A percentile compares a stretch with the other conserved stretches of the same genome.
Conservation (phyloP, 768 basidiomycete species). For the Trametes punicea region DNA sequence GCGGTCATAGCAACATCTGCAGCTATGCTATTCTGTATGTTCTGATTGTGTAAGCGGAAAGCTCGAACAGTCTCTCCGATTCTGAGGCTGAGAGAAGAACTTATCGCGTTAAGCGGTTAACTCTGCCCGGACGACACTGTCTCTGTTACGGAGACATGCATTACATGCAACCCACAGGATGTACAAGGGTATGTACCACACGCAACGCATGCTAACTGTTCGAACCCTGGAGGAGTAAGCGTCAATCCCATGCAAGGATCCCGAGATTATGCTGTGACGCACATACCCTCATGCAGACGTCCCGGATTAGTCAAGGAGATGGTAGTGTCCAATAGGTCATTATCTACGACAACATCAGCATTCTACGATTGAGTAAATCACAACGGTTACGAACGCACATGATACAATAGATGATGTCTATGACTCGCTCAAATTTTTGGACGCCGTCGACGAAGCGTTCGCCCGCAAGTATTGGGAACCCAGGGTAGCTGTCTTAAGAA, state of each 20-base stretch:
- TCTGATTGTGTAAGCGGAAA: not conserved
- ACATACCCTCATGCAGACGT: slow-evolving; percentile 1
- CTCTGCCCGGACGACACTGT: not conserved
- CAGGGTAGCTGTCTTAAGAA: not conserved
- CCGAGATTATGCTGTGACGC: not conserved
- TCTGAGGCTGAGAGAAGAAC: too few relatives aligned
- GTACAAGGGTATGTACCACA: slow-evolving; percentile 8
- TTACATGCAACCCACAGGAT: not conserved
- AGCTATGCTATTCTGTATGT: too few relatives aligned
- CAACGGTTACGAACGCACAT: not conserved
- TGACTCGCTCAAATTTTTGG: not conserved
- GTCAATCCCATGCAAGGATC: too few relatives aligned
- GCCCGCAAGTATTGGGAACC: not conserved
- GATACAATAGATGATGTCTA: slow-evolving; percentile 13
- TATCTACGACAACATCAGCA: not conserved
- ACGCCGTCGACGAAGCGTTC: not conserved
- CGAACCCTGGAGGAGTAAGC: too few relatives aligned
- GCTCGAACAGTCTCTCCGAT: too few relatives aligned
- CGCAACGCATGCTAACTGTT: slow-evolving; percentile 1
- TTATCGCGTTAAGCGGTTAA: too few relatives aligned
- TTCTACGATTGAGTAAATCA: too few relatives aligned
- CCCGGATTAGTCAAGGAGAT: slow-evolving; percentile 9
- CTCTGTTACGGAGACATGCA: not conserved
- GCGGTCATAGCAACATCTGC: too few relatives aligned
- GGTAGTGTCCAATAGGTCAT: slow-evolving; percentile 14